Evolutionary conservation across 75 land plant species (phyloP), one percentile per base, ranked within the genome.

Genomic region (Ceratopteris richardii): DNA sequence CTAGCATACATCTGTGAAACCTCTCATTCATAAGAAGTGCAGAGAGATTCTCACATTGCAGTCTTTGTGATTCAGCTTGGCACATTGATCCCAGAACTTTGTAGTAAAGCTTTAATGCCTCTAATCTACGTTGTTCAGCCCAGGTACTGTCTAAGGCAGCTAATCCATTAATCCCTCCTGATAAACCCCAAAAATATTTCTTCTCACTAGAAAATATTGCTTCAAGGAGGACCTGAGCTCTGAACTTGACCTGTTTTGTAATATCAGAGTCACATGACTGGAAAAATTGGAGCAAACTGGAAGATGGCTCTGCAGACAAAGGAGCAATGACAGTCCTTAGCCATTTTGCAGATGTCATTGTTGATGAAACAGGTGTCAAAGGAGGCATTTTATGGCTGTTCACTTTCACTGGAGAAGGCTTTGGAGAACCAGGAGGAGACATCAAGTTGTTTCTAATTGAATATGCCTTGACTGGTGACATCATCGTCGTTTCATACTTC

Each of bases 271-370:
- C 90, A 75, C 90, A 93, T 20, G 83, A 81, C 31, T 73, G 69
- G 22, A 93, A 61, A 39, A 81, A 89, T 1, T 66, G 74, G 52
- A 60, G 71, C 48, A 93, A 72, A 66, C 78, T 81, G 27, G 68
- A 47, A 55, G 90, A 85, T 13, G 98, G 98, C 58, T 74, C 78
- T 24, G 87, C 61, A 42, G 85, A 72, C 60, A 89, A 79, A 16
- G 96, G 85, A 57, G 85, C 71, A 44, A 93, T 73, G 2, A 83
- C 71, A 47, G 80, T 80, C 10, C 96, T 70, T 17, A 93, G 87
- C 98, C 98, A 93, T 67, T 83, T 88, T 55, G 96, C 98, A 52
- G 98, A 90, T 44, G 96, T 83, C 90, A 89, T 85, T 41, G 98
- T 83, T 26, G 82, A 79, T 73, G 77, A 86, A 0, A 93, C 87